Evolutionary conservation across 306 rosid genomes (phyloP).

Genomic region (Trifolium pratense): DNA sequence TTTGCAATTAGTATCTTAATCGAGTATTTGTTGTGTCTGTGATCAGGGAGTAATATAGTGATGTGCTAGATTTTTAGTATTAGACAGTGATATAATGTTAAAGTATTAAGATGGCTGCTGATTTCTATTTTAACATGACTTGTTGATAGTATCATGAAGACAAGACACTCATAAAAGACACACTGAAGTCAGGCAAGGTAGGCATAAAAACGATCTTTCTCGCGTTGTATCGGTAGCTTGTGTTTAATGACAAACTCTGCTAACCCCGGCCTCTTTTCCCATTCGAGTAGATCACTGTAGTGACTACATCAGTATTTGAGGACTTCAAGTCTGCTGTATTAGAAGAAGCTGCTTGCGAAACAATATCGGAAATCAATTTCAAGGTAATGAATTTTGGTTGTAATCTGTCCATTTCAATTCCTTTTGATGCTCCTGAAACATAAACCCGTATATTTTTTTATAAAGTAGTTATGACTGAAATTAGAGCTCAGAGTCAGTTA

Average conservation of each 20-base stretch:
- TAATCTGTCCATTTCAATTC: slow-evolving; percentile 25
- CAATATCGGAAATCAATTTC: slow-evolving; percentile 76
- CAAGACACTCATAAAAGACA: slow-evolving; percentile 78
- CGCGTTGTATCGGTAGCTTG: slow-evolving; percentile 32
- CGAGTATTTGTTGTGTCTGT: slow-evolving; percentile 29
- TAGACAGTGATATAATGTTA: slow-evolving; percentile 15
- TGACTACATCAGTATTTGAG: slow-evolving; percentile 69
- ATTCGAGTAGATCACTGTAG: slow-evolving; percentile 60
- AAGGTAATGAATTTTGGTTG: slow-evolving; percentile 59
- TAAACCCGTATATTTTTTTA: slow-evolving; percentile 15
- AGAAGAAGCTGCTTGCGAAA: slow-evolving; percentile 61
- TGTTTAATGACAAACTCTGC: slow-evolving; percentile 35
- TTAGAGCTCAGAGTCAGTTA: slow-evolving; percentile 12
- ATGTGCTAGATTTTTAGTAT: slow-evolving; percentile 23
- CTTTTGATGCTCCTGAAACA: slow-evolving; percentile 28
- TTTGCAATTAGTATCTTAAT: slow-evolving; percentile 23
- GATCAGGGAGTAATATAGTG: slow-evolving; percentile 14
- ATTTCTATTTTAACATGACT: slow-evolving; percentile 34
- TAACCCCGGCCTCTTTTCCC: slow-evolving; percentile 26
- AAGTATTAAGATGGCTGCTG: slow-evolving; percentile 25
- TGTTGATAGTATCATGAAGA: slow-evolving; percentile 82
- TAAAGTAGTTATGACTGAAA: slow-evolving; percentile 25
- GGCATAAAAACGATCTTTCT: slow-evolving; percentile 34
- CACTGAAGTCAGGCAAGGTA: slow-evolving; percentile 80
- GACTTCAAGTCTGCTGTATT: slow-evolving; percentile 70